Evolutionary conservation across 441 rosid genomes (phyloP), one percentile per base, ranked within the genome.

Genomic region (Manihot esculenta): DNA sequence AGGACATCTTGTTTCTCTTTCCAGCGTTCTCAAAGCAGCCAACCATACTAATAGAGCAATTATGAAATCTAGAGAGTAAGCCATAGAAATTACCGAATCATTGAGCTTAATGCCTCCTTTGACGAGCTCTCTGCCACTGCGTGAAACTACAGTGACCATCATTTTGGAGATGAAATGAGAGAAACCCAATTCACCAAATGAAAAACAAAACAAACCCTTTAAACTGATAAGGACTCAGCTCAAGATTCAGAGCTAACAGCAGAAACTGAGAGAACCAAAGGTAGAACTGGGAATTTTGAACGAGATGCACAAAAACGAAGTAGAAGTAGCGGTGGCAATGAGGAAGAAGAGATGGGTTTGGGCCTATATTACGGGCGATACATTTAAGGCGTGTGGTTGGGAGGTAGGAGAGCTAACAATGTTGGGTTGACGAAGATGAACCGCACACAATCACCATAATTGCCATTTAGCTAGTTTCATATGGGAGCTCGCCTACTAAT

Each of bases 51-150:
- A 55, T 3, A 61, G 62, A 51, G 20, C n/a, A n/a, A 71, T 47
- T 35, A 20, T 8, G 33, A 55, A 24, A 30, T 5, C 8, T 11
- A 76, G 45, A 47, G 27, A 27, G n/a, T n/a, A n/a, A n/a, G n/a
- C n/a, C n/a, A n/a, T 30, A 24, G 33, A 66, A 68, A 68, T 60
- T 84, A 91, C 98, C 74, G 93, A 87, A 69, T 86, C 94, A 71
- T 72, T 76, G 62, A 93, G 97, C 72, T 91, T 86, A 61, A 93
- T 76, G 24, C 94, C 94, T 59, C 86, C 94, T 72, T 83, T 89
- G 77, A 89, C 64, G 75, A 91, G 78, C 76, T 93, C 97, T 79
- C 91, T 83, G 27, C 97, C 98, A 76, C 94, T 82, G 67, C 96
- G 94, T 7, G 93, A 86, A 80, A 87, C 89, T 47, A 94, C 85